Evolutionary conservation across 306 rosid genomes (phyloP), one percentile per base, ranked within the genome.

Genomic region (Vachellia pachyceras): DNA sequence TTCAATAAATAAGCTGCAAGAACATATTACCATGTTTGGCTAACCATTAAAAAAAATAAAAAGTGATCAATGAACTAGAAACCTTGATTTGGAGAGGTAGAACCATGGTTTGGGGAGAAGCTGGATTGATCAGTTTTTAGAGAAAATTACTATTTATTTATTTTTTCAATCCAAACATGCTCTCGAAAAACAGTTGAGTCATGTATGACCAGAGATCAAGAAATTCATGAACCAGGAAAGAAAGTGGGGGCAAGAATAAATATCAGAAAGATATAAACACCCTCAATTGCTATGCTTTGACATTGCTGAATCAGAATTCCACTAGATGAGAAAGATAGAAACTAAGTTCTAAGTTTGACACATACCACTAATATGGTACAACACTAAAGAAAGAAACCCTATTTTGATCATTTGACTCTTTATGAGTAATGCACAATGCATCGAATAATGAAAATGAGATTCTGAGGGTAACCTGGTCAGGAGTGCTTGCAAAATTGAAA

Each of bases 401-500:
- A 61, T 61, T 54, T 69, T 52, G 60, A 85, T 69, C 54, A 69
- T 72, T 81, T 39, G 82, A 79, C 52, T 81, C 79, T n/a, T n/a
- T n/a, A 77, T 75, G 33, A 49, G 60, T 61, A 45, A 69, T 33
- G 66, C 81, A 80, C 37, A 81, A 81, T 18, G 49, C 69, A 80
- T 69, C 54, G 39, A 76, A 37, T n/a, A 73, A 22, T 58, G 52
- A 13, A 29, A 83, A 82, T 55, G 68, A 86, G 82, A 77, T 36
- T 50, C 76, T 79, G 69, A 66, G 72, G 75, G 78, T 70, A 85
- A 84, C 90, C 85, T 79, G 88, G 58, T 79, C 83, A 83, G 82
- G 85, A 87, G 86, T 55, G 84, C 86, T 79, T 69, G 74, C 61
- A 80, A 77, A 85, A 79, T 76, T 42, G 54, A 78, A 83, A 77